Percentiles rank a stretch among this genome's conserved stretches.
phyloP scores from a whole-genome alignment of 192 early-diverging fungal genomes.

The Podila clonocystis region DNA sequence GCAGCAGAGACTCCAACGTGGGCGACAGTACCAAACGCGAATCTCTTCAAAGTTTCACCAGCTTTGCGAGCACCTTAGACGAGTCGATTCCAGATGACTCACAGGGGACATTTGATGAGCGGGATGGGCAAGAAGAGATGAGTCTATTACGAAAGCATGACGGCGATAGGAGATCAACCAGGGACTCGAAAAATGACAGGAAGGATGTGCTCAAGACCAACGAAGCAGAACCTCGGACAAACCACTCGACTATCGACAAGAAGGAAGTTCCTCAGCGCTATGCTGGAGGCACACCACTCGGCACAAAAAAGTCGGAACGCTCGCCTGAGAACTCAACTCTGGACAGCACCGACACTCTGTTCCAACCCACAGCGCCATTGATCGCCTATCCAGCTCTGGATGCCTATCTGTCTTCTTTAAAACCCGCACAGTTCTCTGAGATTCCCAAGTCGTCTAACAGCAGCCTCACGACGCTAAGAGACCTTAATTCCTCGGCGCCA shows the following conservation, averaged over 20 bases:
- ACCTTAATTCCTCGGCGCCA: not conserved
- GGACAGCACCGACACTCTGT: conserved; percentile 27
- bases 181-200: not conserved
- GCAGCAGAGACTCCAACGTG: not conserved
- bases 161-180: not conserved
- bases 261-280: conserved; percentile 8
- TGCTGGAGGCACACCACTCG: conserved; percentile 29
- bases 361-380: conserved; percentile 35
- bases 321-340: conserved; percentile 19
- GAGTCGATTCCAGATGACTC: conserved; percentile 23
- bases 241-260: not conserved
- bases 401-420: conserved; percentile 39
- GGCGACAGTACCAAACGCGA: conserved; percentile 5
- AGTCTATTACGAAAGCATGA: conserved; percentile 6
- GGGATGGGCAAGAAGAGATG: conserved; percentile 14
- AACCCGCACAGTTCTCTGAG: conserved; percentile 17
- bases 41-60: conserved; percentile 24
- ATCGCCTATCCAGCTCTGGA: conserved; percentile 39
- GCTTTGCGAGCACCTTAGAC: conserved; percentile 3
- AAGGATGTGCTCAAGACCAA: not conserved
- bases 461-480: not conserved
- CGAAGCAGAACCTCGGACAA: not conserved
- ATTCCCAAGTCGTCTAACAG: not conserved
- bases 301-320: conserved; percentile 22
- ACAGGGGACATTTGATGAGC: conserved; percentile 15